Evolutionary conservation across 768 basidiomycete genomes (phyloP), one percentile per base, ranked within the genome.

Genomic region (Serendipita sp.): DNA sequence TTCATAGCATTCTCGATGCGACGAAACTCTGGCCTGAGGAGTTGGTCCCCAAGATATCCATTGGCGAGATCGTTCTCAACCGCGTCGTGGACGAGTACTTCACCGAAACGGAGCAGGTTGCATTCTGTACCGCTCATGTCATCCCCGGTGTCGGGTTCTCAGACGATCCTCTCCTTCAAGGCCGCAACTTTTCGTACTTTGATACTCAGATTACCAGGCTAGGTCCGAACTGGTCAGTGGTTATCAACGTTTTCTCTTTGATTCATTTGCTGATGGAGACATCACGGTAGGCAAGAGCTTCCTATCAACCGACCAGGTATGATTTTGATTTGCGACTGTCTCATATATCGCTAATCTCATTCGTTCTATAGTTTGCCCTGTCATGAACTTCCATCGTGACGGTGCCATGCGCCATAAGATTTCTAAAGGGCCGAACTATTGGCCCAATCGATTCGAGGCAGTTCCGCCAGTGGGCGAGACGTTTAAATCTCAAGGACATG

Each of bases 21-120:
- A 92, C 91, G 16, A 93, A 93, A 74, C 70, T 92, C 46, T 89
- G 89, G 83, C 89, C 90, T 0, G 84, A 91, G 72, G 87, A 91
- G 64, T 72, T 85, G 2, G 83, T 92, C 0, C 90, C 92, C 0
- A 76, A 93, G 13, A 78, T 86, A 68, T 77, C 81, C 67, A 85
- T 94, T 58, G 92, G 91, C 41, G 86, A 87, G 72, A 74, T 94
- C 69, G 80, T 83, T 1, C 72, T 88, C 38, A 77, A 87, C 69
- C 77, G 81, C 28, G 77, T 74, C 0, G 83, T 85, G 30, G 81
- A 86, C 63, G 56, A 89, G 69, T 93, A 81, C 76, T 93, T 93
- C 75, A 75, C 89, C 10, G 90, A 94, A 75, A 84, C 83, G 3
- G 92, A 95, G 74, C 91, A 92, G 74, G 86, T 86, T 63, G 92